Base-by-base conservation (phyloP, 495 filamentous ascomycete species). In the Pseudevernia furfuracea region DNA sequence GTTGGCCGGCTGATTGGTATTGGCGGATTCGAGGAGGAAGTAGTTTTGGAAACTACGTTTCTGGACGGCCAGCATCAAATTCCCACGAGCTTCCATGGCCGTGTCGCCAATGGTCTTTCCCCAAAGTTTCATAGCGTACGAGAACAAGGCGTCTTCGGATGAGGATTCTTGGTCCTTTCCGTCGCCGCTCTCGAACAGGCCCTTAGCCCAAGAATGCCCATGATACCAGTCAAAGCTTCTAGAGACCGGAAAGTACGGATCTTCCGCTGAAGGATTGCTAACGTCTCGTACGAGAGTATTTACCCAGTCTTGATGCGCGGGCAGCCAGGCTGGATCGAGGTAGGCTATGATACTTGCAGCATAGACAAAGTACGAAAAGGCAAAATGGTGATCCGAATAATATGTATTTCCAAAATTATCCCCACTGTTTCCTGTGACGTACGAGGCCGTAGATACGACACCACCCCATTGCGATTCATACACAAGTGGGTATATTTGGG, bases 381-480 rank as follows among this genome's bases (percentile, higher is more conserved):
- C 94, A 77, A 98, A 98, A 73, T 98, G 94, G 70, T 97, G 95
- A 71, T 98, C 94, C 71, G 96, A 96, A 79, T 96, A 96, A 66
- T 84, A 84, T 1, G 86, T 86, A 70, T 92, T 92, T 60, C 91
- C 90, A 72, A 92, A 94, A 70, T 95, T 90, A 43, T 74, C 81
- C 49, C 87, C 85, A 9, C 80, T 68, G 69, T 96, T 84, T 17
- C 89, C 84, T 19, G 81, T 90, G n/a, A 74, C 71, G 72, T 96
- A 98, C 9, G 85, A 84, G 4, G 89, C 91, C 11, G 85, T 84
- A 11, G 89, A 92, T n/a, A 96, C 89, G 9, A 95, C 78, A 12
- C 94, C 94, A 67, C 88, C 88, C 93, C 93, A 97, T 15, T 81
- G 81, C 44, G 79, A 78, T 61, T 96, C 91, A 70, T 94, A 95